Percentiles rank a stretch among this genome's conserved stretches.
Conservation (phyloP, 257 asterid genomes). For the Ophiorrhiza pumila region DNA sequence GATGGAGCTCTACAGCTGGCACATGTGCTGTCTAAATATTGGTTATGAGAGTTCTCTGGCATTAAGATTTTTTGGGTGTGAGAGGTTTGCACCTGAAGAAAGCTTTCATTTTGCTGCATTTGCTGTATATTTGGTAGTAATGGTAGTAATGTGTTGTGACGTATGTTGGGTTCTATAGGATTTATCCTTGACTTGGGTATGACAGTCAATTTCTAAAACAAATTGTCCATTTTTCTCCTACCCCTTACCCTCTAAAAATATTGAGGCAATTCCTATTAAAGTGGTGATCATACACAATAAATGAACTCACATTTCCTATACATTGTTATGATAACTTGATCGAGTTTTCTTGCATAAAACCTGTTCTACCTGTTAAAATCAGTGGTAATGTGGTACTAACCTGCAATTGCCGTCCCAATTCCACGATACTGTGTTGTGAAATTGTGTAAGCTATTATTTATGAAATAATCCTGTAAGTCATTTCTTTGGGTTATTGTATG, state of each 20-base stretch:
- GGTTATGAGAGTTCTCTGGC: background rate
- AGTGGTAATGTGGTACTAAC: too few relatives aligned
- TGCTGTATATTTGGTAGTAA: background rate
- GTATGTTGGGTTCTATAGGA: background rate
- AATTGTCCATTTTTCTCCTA: background rate
- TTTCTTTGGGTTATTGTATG: background rate
- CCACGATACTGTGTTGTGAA: background rate
- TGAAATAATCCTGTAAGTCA: background rate
- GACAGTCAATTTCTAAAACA: background rate
- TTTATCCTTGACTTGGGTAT: background rate
- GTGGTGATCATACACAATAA: background rate
- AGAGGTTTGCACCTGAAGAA: background rate
- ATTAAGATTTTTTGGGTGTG: background rate
- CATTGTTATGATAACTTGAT: background rate
- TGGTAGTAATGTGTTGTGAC: background rate
- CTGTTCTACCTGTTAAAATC: background rate
- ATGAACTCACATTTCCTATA: background rate
- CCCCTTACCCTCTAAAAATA: background rate
- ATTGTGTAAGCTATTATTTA: background rate
- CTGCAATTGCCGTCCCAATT: background rate
- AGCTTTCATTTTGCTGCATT: background rate
- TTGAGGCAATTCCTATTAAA: background rate
- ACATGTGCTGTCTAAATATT: background rate
- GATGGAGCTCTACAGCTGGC: background rate
- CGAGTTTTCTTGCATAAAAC: background rate